phyloP scores from a whole-genome alignment of 2,329 filamentous ascomycete species.

The Periconia sp. region DNA sequence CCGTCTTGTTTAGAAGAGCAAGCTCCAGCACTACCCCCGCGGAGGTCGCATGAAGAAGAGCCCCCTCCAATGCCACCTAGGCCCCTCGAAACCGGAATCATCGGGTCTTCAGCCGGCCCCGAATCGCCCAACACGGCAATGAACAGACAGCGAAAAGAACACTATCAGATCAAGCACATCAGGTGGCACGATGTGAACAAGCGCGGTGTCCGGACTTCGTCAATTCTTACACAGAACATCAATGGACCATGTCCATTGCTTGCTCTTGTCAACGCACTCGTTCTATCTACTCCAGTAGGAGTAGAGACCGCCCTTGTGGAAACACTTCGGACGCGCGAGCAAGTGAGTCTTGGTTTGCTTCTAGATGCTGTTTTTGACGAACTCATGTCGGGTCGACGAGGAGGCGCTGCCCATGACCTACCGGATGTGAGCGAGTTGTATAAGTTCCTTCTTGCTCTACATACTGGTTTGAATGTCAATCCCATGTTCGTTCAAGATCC shows the following conservation, averaged over 20 bases:
- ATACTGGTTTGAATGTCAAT: conserved; percentile 98
- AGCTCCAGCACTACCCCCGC: conserved; percentile 40
- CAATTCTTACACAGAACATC: conserved; percentile 88
- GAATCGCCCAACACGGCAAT: conserved; percentile 50
- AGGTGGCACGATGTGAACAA: conserved; percentile 75
- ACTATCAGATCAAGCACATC: conserved; percentile 92
- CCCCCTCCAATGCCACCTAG: conserved; percentile 43
- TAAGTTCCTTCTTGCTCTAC: conserved; percentile 82
- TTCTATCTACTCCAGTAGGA: conserved; percentile 76
- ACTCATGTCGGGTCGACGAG: conserved; percentile 78
- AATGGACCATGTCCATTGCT: conserved; percentile 95
- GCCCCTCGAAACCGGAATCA: conserved; percentile 30
- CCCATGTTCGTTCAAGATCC: conserved; percentile 76
- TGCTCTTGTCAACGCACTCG: conserved; percentile 89
- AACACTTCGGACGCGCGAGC: conserved; percentile 78
- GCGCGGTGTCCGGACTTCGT: conserved; percentile 73
- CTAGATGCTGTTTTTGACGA: conserved; percentile 93
- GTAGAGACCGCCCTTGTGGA: conserved; percentile 75
- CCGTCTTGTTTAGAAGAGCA: conserved; percentile 26
- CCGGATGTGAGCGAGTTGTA: conserved; percentile 91
- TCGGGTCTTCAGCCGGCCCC: conserved; percentile 24
- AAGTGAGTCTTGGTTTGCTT: conserved; percentile 83
- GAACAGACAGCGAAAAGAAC: conserved; percentile 67
- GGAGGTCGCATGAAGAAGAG: conserved; percentile 41
- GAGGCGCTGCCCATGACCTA: conserved; percentile 67